Evolutionary conservation across 2,329 filamentous ascomycete genomes (phyloP).

Genomic region (Mariannaea sp.): DNA sequence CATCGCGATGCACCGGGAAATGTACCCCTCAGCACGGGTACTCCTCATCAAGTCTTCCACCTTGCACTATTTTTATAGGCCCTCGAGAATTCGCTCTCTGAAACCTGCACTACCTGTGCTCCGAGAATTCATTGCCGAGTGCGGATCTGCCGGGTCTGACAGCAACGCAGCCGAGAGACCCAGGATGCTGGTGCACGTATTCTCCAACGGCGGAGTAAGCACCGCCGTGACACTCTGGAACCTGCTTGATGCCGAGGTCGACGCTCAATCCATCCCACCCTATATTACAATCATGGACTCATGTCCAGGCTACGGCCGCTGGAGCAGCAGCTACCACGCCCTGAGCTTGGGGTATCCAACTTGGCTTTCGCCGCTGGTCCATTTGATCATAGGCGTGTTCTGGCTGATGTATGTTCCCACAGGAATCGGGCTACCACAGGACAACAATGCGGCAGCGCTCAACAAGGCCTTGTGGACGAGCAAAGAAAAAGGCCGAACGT

Average conservation of each 20-base stretch:
- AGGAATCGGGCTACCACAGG: conserved; percentile 39
- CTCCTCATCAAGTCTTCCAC: conserved; percentile 52
- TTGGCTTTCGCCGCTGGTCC: conserved; percentile 43
- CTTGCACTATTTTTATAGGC: conserved; percentile 43
- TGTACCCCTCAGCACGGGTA: conserved; percentile 52
- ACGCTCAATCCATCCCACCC: conserved; percentile 42
- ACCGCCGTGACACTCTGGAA: conserved; percentile 45
- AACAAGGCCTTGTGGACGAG: conserved; percentile 42
- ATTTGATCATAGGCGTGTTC: conserved; percentile 41
- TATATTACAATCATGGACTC: conserved; percentile 56
- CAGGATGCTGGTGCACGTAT: conserved; percentile 53
- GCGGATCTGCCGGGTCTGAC: no score
- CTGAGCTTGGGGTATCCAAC: conserved; percentile 44
- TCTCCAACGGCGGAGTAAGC: conserved; percentile 58
- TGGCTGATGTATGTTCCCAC: conserved; percentile 41
- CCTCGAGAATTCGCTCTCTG: conserved; percentile 42
- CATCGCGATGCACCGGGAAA: conserved; percentile 48
- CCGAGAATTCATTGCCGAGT: conserved; percentile 36
- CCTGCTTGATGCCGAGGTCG: conserved; percentile 26
- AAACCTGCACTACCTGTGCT: conserved; percentile 49
- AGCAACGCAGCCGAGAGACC: conserved; percentile 18
- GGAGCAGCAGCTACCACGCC: conserved; percentile 47
- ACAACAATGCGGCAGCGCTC: conserved; percentile 44
- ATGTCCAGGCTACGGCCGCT: conserved; percentile 51
- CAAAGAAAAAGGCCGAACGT: conserved; percentile 52